phyloP scores from a whole-genome alignment of 2,329 filamentous ascomycete species.

The Myriosclerotinia scirpicola region DNA sequence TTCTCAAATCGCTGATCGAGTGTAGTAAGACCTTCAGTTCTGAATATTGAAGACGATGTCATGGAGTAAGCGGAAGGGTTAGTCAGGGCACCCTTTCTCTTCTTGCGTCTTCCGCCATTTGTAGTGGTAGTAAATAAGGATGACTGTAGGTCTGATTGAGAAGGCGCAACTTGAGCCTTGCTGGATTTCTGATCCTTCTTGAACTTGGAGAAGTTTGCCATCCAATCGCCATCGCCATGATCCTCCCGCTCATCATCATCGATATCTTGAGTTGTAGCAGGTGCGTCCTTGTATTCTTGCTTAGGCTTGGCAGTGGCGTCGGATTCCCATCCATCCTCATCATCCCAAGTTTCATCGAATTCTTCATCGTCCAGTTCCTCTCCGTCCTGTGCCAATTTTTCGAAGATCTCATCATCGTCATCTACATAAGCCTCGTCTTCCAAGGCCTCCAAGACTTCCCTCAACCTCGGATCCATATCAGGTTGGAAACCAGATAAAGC shows the following conservation, averaged over 20 bases:
- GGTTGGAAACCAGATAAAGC: conserved; percentile 91
- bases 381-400: conserved; percentile 65
- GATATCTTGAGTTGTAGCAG: conserved; percentile 44
- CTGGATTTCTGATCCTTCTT: conserved; percentile 73
- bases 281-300: conserved; percentile 52
- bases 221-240: conserved; percentile 74
- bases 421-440: conserved; percentile 96
- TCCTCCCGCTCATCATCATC: conserved; percentile 58
- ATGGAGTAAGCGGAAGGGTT: conserved; percentile 86
- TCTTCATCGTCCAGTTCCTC: conserved; percentile 76
- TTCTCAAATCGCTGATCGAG: conserved; percentile 90
- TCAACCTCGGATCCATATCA: conserved; percentile 91
- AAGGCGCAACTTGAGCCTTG: conserved; percentile 44
- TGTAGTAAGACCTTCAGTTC: conserved; percentile 82
- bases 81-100: conserved; percentile 91
- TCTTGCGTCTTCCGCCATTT: conserved; percentile 81
- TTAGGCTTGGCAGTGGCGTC: conserved; percentile 81
- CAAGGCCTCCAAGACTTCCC: conserved; percentile 88
- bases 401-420: conserved; percentile 79
- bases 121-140: conserved; percentile 75
- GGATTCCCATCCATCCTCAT: conserved; percentile 81
- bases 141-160: conserved; percentile 64
- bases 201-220: conserved; percentile 91
- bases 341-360: conserved; percentile 67
- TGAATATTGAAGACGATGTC: conserved; percentile 82